Conservation (phyloP, 148 eudicot species). For the Rhododendron molle region DNA sequence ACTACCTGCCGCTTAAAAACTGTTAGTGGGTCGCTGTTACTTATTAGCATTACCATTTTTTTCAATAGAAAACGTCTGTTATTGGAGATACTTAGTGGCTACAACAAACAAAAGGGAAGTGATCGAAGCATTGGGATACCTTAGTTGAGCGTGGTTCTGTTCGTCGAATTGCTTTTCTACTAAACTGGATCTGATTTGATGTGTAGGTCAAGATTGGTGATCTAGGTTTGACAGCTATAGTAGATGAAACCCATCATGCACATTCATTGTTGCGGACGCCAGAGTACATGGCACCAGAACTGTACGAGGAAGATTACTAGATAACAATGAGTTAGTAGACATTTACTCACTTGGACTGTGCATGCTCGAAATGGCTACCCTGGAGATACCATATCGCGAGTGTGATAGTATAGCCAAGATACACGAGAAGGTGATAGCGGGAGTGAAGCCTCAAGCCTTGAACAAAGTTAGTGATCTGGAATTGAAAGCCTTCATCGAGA, state of each 20-base stretch:
- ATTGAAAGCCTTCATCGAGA: no score
- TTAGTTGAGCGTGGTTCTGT: background rate
- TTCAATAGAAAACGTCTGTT: background rate
- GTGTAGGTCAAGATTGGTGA: conserved; percentile 5
- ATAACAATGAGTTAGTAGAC: conserved; percentile 70
- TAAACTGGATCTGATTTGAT: conserved; percentile 22
- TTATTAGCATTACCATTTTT: background rate
- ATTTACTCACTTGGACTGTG: conserved; percentile 82
- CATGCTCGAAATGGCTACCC: no score
- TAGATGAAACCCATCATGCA: no score
- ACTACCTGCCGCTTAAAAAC: no score
- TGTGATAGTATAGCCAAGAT: no score
- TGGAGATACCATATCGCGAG: no score
- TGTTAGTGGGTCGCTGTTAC: background rate
- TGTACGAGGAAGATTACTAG: conserved; percentile 84
- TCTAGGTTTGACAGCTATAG: no score
- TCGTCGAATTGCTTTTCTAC: background rate
- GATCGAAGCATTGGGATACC: background rate
- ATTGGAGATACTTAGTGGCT: background rate
- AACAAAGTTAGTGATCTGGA: no score
- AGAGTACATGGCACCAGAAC: background rate
- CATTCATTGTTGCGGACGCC: no score
- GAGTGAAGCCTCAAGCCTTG: no score
- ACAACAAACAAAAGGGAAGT: background rate
- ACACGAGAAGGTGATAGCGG: no score